A percentile compares a stretch with the other conserved stretches of the same genome.
Evolutionary conservation across 768 basidiomycete genomes (phyloP).

Genomic region (Panaeolus papilionaceus): DNA sequence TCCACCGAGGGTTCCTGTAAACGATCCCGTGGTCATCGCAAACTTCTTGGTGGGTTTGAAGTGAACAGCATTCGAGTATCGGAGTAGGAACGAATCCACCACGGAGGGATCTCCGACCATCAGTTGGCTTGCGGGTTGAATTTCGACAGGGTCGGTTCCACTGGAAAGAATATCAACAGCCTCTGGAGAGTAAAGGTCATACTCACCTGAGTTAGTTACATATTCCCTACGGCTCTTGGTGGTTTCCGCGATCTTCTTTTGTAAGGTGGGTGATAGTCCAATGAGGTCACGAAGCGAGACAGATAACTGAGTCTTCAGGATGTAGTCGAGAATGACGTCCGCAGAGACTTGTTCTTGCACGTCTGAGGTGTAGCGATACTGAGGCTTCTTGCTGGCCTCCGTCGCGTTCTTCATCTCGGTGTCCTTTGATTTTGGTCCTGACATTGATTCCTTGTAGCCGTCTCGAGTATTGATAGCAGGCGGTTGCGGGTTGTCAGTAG

Average conservation of each 20-base stretch:
- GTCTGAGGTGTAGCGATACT: constrained; percentile 21
- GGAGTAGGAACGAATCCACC: too few species aligned
- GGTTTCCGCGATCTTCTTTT: constrained; percentile 19
- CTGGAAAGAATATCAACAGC: constrained; percentile 1
- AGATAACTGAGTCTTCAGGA: neutral
- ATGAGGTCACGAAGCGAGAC: neutral
- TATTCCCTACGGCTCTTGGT: constrained; percentile 23
- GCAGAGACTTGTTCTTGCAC: constrained; percentile 16
- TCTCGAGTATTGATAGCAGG: constrained; percentile 15
- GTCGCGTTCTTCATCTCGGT: constrained; percentile 21
- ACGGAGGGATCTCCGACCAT: too few species aligned
- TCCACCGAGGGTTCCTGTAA: too few species aligned
- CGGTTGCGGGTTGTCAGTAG: neutral
- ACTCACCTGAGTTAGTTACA: constrained; percentile 18
- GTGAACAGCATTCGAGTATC: too few species aligned
- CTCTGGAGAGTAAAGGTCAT: constrained; percentile 18
- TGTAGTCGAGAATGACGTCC: constrained; percentile 1
- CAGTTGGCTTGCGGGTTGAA: neutral
- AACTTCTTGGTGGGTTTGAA: too few species aligned
- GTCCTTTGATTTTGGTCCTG: neutral
- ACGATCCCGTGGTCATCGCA: too few species aligned
- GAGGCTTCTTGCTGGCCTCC: neutral
- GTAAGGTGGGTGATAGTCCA: constrained; percentile 15
- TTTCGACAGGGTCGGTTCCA: neutral
- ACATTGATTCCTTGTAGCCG: constrained; percentile 13